Base-by-base conservation (phyloP, 345 rosid genomes). In the Salix brachista region DNA sequence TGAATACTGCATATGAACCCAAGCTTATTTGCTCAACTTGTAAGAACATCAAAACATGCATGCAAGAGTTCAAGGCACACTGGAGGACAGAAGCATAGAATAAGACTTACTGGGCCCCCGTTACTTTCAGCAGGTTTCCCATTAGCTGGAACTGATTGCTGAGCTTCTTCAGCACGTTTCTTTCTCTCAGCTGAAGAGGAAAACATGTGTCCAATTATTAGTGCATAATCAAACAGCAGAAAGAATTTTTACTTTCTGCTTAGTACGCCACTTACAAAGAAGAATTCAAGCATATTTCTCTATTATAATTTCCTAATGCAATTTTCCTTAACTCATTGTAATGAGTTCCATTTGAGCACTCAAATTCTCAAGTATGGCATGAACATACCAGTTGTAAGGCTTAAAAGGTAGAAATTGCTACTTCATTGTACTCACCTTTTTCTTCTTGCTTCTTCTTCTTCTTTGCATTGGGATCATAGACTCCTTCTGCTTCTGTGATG, bases 381-480 rank as follows among this genome's bases (percentile, higher is more conserved):
- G 6, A 64, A 30, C 8, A 65, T 5, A n/a, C 62, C 6, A 56
- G 14, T 56, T n/a, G 41, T 67, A 67, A 67, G 2, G 3, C 21
- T 5, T 36, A 62, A 36, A n/a, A 56, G 23, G 26, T n/a, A 56
- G 26, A 56, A 9, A 23, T 56, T 56, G 14, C 62, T n/a, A 56
- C 13, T n/a, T n/a, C 9, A 10, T 56, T 56, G 32, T 39, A 48
- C 39, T 77, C 68, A 94, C 98, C 94, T 88, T 91, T 94, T 36
- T 94, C 98, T 79, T 96, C 97, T 83, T 96, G 97, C 67, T 82
- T 78, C 87, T 88, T 94, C 87, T 85, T 96, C 87, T 92, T 96
- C 91, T 92, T 96, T 79, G 92, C 98, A 77, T 87, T 89, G 13
- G 92, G 88, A 76, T 89, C 89, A 39, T 82, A 94, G 77, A 90